Percentiles rank a stretch among this genome's conserved stretches.
These are phyloP conservation scores for Epicoccum sorghinum DNA, from an alignment of 2,329 filamentous ascomycete species.

Conservation along the genomic window DNA sequence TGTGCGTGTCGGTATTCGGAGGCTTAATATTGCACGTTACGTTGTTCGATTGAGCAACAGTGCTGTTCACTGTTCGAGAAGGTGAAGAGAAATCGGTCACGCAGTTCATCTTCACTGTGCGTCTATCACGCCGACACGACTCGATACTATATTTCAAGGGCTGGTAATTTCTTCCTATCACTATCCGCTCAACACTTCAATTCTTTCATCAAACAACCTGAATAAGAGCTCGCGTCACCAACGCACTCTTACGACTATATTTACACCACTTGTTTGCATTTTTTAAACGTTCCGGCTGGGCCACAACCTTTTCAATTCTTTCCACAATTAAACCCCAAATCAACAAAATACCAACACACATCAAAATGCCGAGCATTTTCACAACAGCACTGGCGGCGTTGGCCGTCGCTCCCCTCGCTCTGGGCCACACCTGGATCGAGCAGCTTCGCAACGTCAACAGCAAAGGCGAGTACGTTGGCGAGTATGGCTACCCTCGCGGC, in stretches of 20 bases:
- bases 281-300: constrained; percentile 13
- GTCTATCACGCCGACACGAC: constrained; percentile 17
- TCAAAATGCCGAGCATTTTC: constrained; percentile 29
- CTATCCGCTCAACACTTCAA: neutral
- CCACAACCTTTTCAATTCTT: constrained; percentile 9
- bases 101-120: constrained; percentile 21
- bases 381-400: constrained; percentile 24
- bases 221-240: constrained; percentile 1
- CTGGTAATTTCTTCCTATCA: constrained; percentile 11
- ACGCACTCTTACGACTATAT: neutral
- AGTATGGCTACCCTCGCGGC: constrained; percentile 76
- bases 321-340: constrained; percentile 6
- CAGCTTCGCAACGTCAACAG: constrained; percentile 71
- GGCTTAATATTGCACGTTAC: constrained; percentile 19
- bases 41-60: constrained; percentile 36
- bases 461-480: constrained; percentile 75
- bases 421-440: constrained; percentile 81
- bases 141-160: constrained; percentile 17
- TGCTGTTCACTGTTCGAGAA: constrained; percentile 27
- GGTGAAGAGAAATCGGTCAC: constrained; percentile 34
- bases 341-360: neutral
- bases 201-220: constrained; percentile 1
- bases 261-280: constrained; percentile 5
- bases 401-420: constrained; percentile 25
- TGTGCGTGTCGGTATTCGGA: constrained; percentile 23